These are phyloP conservation scores for Pythium brassicae DNA, from an alignment of 352 stramenopile genomes.

Conservation along the genomic window DNA sequence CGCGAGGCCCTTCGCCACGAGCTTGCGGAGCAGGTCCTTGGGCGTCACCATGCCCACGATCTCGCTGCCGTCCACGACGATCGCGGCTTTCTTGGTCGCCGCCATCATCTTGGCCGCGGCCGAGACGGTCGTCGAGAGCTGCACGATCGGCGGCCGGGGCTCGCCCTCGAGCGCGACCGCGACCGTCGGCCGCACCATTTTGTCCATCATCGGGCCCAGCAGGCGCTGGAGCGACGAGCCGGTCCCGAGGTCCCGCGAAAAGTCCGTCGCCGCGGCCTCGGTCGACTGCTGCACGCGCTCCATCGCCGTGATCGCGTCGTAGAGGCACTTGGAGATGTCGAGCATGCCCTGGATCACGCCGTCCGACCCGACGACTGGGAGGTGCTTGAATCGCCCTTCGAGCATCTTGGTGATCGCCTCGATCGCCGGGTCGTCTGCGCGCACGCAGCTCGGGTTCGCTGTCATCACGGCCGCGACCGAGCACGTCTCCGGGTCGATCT, in stretches of 20 bases:
- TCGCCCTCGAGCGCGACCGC: conserved; percentile 78
- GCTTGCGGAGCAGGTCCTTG: conserved; percentile 82
- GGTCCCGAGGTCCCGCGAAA: conserved; percentile 70
- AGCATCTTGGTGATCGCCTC: conserved; percentile 89
- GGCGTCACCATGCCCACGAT: conserved; percentile 83
- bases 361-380: conserved; percentile 71
- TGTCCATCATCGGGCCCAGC: conserved; percentile 85
- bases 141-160: conserved; percentile 70
- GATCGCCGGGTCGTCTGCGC: conserved; percentile 75
- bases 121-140: conserved; percentile 62
- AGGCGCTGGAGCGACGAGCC: conserved; percentile 68
- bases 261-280: conserved; percentile 70
- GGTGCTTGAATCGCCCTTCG: conserved; percentile 83
- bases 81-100: conserved; percentile 77
- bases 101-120: conserved; percentile 84
- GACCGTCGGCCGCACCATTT: conserved; percentile 86
- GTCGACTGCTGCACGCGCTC: conserved; percentile 86
- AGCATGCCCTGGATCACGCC: conserved; percentile 79
- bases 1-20: conserved; percentile 77
- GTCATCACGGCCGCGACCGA: conserved; percentile 84
- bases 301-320: conserved; percentile 85
- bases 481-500: conserved; percentile 77
- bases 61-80: conserved; percentile 68
- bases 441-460: conserved; percentile 72
- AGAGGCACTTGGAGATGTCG: conserved; percentile 89